Percentiles rank a stretch among this genome's conserved stretches.
Evolutionary conservation across 108 stramenopile species (phyloP).

Genomic region (Conticribra weissflogii): DNA sequence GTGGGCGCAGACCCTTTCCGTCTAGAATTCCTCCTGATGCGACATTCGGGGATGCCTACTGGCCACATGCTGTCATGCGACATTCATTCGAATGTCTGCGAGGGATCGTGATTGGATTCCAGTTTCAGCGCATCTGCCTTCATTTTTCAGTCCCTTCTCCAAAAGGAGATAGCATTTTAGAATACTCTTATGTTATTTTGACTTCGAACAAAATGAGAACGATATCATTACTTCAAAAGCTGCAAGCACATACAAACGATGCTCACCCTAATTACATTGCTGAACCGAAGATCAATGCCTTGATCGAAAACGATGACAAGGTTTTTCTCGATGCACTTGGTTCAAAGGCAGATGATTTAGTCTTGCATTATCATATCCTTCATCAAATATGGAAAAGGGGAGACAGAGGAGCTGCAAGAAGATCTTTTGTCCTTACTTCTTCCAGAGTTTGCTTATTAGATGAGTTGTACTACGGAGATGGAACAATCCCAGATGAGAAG

Average conservation of each 20-base stretch:
- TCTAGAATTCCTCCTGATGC: conserved; percentile 60
- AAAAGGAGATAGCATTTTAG: conserved; percentile 42
- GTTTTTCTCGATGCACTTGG: conserved; percentile 74
- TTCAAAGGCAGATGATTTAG: conserved; percentile 59
- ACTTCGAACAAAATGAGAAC: conserved; percentile 73
- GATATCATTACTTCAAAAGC: conserved; percentile 68
- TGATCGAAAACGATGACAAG: conserved; percentile 87
- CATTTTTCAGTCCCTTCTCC: conserved; percentile 59
- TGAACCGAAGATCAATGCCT: conserved; percentile 16
- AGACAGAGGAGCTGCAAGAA: conserved; percentile 66
- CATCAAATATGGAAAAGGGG: conserved; percentile 83
- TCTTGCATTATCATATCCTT: conserved; percentile 80
- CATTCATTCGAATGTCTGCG: conserved; percentile 62
- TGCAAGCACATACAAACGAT: conserved; percentile 60
- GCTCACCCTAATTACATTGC: conserved; percentile 1
- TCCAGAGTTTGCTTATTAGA: conserved; percentile 73
- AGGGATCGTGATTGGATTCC: conserved; percentile 83
- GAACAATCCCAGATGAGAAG: conserved; percentile 38
- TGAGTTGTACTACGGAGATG: conserved; percentile 77
- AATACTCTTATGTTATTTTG: conserved; percentile 71
- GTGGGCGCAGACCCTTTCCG: conserved; percentile 61
- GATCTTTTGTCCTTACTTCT: conserved; percentile 79
- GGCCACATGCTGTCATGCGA: conserved; percentile 82
- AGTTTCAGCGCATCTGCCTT: conserved; percentile 80
- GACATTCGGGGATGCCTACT: conserved; percentile 64